These are phyloP conservation scores for Rubus parviflorus DNA, from an alignment of 306 rosid genomes.

Conservation along the genomic window DNA sequence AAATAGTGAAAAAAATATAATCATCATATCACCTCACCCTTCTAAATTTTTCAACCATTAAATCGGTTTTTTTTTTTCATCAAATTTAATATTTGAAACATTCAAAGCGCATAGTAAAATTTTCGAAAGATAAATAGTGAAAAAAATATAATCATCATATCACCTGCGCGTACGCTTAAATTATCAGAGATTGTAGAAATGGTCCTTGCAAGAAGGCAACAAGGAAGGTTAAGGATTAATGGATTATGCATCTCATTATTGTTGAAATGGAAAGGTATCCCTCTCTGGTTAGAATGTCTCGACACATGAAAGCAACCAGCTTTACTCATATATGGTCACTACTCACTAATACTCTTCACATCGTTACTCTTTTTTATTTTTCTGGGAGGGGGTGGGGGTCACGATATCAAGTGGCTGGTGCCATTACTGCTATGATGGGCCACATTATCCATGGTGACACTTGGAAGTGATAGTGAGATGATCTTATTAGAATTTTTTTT, in stretches of 20 bases:
- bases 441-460: background rate
- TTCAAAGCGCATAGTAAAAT: too few species aligned
- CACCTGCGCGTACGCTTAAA: too few species aligned
- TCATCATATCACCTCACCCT: too few species aligned
- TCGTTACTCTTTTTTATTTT: background rate
- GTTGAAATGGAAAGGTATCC: constrained; percentile 23
- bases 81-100: too few species aligned
- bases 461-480: constrained; percentile 12
- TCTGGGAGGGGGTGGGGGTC: background rate
- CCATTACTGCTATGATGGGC: constrained; percentile 17
- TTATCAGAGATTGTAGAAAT: background rate
- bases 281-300: constrained; percentile 33
- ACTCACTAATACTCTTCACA: background rate
- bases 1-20: too few species aligned
- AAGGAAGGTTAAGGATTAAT: background rate
- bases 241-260: constrained; percentile 5
- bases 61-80: too few species aligned
- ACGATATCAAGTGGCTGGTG: background rate
- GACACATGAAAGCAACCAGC: constrained; percentile 22
- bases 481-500: background rate
- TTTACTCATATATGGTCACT: background rate
- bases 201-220: constrained; percentile 1
- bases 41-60: too few species aligned
- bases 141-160: too few species aligned
- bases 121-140: too few species aligned